phyloP scores from a whole-genome alignment of 2,329 filamentous ascomycete species.

The Didymella pinodella region DNA sequence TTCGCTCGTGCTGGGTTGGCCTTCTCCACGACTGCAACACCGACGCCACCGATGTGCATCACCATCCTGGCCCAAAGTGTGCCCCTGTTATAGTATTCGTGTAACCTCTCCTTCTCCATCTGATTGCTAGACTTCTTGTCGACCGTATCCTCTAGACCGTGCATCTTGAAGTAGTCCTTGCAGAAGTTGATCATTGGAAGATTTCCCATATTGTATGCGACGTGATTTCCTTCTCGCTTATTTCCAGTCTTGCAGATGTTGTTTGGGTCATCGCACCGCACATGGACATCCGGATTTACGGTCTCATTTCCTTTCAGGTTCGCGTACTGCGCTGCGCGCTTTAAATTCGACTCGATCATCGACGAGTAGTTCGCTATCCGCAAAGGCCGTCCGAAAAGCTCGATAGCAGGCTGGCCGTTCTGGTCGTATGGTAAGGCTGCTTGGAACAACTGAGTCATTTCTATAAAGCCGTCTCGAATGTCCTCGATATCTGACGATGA shows the following conservation, averaged over 20 bases:
- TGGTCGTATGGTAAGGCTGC: conserved; percentile 36
- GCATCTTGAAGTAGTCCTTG: conserved; percentile 39
- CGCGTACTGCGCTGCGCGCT: conserved; percentile 41
- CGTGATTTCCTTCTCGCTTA: conserved; percentile 40
- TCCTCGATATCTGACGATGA: conserved; percentile 33
- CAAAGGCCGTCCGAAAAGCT: conserved; percentile 40
- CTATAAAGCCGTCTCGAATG: conserved; percentile 43
- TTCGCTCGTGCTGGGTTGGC: conserved; percentile 28
- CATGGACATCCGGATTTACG: conserved; percentile 43
- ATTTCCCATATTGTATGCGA: conserved; percentile 48
- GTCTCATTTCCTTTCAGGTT: conserved; percentile 33
- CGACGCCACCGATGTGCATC: conserved; percentile 45
- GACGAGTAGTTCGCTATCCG: conserved; percentile 39
- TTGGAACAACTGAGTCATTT: conserved; percentile 44
- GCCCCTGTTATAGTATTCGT: conserved; percentile 46
- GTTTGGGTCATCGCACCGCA: conserved; percentile 48
- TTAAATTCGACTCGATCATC: conserved; percentile 40
- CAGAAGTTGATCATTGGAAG: conserved; percentile 49
- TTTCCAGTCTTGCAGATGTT: conserved; percentile 37
- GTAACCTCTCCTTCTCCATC: conserved; percentile 34
- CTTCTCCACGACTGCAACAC: conserved; percentile 37
- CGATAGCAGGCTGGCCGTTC: conserved; percentile 33
- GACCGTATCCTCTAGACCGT: conserved; percentile 35
- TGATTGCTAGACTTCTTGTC: conserved; percentile 35
- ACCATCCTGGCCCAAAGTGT: conserved; percentile 48